Conservation (phyloP, 2,329 filamentous ascomycete species). For the Sporothrix brunneoviolacea region DNA sequence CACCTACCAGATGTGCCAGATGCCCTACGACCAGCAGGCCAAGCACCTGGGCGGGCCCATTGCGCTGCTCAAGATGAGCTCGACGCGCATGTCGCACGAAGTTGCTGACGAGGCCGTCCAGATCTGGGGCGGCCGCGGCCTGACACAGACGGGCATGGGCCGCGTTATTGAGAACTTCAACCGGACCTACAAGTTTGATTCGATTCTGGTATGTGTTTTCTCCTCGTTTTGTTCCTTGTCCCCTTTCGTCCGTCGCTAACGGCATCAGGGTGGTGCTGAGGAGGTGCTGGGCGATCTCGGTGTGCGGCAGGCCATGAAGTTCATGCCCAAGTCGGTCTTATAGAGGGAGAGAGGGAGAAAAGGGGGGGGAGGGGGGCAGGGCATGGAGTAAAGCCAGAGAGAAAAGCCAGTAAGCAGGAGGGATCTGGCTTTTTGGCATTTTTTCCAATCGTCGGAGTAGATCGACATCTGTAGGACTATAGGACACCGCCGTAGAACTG, state of each 20-base stretch:
- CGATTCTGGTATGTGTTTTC: slow-evolving; percentile 44
- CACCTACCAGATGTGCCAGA: slow-evolving; percentile 82
- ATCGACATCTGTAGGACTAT: too few species aligned
- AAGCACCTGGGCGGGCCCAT: slow-evolving; percentile 73
- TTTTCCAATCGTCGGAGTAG: too few species aligned
- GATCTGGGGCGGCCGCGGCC: slow-evolving; percentile 75
- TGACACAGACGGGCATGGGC: slow-evolving; percentile 81
- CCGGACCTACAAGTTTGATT: slow-evolving; percentile 74
- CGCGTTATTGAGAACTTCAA: slow-evolving; percentile 78
- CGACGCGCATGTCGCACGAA: slow-evolving; percentile 71
- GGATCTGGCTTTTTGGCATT: too few species aligned
- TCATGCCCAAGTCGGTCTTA: slow-evolving; percentile 78
- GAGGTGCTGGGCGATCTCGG: slow-evolving; percentile 77
- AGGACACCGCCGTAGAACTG: too few species aligned
- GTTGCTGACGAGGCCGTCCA: slow-evolving; percentile 78
- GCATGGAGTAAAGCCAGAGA: too few species aligned
- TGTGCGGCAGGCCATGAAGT: slow-evolving; percentile 75
- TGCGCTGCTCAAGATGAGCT: slow-evolving; percentile 72
- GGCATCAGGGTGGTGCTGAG: slow-evolving; percentile 62
- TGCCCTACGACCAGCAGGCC: slow-evolving; percentile 71
- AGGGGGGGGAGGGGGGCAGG: neutral
- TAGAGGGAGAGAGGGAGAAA: slow-evolving; percentile 29
- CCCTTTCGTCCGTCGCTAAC: neutral
- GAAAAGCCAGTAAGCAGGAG: too few species aligned
- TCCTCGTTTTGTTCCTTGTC: neutral